phyloP scores from a whole-genome alignment of 176 grass and related monocot species.

The Bromus sterilis region DNA sequence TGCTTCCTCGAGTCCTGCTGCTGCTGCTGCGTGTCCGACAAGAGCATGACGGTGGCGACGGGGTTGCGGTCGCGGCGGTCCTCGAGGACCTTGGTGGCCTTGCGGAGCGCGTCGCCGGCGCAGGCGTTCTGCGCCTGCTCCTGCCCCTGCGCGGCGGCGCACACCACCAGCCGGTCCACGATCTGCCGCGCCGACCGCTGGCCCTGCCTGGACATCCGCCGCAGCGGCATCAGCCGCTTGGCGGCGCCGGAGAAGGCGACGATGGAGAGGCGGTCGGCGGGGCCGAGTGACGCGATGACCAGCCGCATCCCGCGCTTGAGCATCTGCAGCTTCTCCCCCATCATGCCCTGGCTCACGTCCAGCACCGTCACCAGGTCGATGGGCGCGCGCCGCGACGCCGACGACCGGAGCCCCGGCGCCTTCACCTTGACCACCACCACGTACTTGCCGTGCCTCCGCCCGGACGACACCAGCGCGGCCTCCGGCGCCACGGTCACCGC shows the following conservation, averaged over 20 bases:
- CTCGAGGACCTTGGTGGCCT: conserved; percentile 91
- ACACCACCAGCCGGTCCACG: conserved; percentile 71
- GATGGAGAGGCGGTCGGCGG: conserved; percentile 67
- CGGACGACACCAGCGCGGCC: conserved; percentile 54
- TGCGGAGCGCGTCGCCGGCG: conserved; percentile 70
- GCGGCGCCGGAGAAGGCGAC: conserved; percentile 83
- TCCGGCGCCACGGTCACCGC: conserved; percentile 45
- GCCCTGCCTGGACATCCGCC: conserved; percentile 71
- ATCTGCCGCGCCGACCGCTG: conserved; percentile 76
- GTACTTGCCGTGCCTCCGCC: conserved; percentile 62
- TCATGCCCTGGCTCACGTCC: conserved; percentile 84
- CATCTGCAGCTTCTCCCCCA: conserved; percentile 83
- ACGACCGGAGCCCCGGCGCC: conserved; percentile 45
- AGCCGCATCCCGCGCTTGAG: conserved; percentile 83
- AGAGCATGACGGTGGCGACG: conserved; percentile 88
- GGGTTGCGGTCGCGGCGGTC: conserved; percentile 84
- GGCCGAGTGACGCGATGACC: conserved; percentile 62
- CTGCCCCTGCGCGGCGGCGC: conserved; percentile 30
- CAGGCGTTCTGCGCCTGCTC: conserved; percentile 21
- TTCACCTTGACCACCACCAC: conserved; percentile 79
- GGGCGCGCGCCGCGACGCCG: conserved; percentile 27
- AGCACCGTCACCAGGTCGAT: conserved; percentile 92
- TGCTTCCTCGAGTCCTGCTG: conserved; percentile 38
- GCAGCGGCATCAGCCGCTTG: conserved; percentile 78
- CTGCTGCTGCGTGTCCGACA: conserved; percentile 62